Conservation (phyloP, 1,284 basidiomycete species). For the Puccinia coronata region DNA sequence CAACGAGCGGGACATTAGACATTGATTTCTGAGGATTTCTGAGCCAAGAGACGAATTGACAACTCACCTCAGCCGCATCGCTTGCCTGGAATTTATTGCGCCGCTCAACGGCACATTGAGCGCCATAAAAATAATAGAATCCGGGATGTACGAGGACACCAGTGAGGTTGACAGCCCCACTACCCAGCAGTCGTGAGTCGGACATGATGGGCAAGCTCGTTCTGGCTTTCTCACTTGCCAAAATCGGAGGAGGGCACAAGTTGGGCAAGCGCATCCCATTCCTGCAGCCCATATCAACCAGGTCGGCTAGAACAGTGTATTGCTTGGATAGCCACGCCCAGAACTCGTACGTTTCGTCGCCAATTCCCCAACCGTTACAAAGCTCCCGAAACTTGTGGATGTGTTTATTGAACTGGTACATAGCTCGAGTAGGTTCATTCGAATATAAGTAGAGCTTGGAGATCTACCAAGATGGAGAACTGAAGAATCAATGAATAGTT, state of each 20-base stretch:
- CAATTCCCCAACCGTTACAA: slow-evolving; percentile 90
- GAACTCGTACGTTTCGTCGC: slow-evolving; percentile 93
- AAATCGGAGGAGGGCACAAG: slow-evolving; percentile 64
- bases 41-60: slow-evolving; percentile 10
- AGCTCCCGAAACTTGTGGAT: slow-evolving; percentile 82
- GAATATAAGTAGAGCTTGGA: slow-evolving; percentile 85
- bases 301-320: slow-evolving; percentile 83
- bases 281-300: slow-evolving; percentile 76
- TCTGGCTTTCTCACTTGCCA: slow-evolving; percentile 43
- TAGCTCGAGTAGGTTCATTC: slow-evolving; percentile 73
- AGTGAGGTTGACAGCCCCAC: slow-evolving; percentile 50
- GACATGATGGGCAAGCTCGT: slow-evolving; percentile 54
- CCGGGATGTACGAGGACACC: slow-evolving; percentile 79
- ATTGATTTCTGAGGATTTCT: slow-evolving; percentile 24
- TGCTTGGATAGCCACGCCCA: slow-evolving; percentile 96
- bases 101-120: slow-evolving; percentile 75
- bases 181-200: slow-evolving; percentile 52
- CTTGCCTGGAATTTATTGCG: slow-evolving; percentile 68
- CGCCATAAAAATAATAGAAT: slow-evolving; percentile 85
- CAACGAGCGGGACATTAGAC: neutral
- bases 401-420: slow-evolving; percentile 79
- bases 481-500: slow-evolving; percentile 12
- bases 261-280: slow-evolving; percentile 67
- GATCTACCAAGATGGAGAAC: slow-evolving; percentile 64
- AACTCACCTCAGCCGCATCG: slow-evolving; percentile 66